phyloP scores from a whole-genome alignment of 306 rosid species.

The Corylus avellana region DNA sequence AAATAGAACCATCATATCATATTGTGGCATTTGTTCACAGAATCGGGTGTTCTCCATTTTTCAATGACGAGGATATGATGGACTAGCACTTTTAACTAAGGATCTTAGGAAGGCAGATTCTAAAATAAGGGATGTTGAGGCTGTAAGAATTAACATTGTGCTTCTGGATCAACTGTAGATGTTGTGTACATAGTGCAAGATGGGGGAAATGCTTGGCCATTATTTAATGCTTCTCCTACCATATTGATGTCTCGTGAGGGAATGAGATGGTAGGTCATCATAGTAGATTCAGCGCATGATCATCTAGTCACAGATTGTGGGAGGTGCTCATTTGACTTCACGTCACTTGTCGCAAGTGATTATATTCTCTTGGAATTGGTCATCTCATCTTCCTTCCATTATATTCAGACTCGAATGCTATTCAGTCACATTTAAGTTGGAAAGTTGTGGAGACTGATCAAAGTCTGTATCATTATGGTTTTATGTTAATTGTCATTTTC shows the following conservation, averaged over 20 bases:
- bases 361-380: neutral
- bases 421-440: neutral
- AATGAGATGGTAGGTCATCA: neutral
- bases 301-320: neutral
- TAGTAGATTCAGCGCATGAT: neutral
- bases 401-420: neutral
- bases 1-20: neutral
- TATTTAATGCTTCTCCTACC: neutral
- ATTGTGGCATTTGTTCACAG: neutral
- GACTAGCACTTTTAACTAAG: neutral
- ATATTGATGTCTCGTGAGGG: neutral
- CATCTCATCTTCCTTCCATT: neutral
- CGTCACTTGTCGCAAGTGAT: neutral
- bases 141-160: neutral
- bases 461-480: neutral
- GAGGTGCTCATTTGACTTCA: neutral
- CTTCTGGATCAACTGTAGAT: neutral
- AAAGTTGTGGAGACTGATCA: neutral
- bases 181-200: neutral
- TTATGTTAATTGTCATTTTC: conserved; percentile 13
- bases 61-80: no score
- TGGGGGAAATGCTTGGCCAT: neutral
- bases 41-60: neutral
- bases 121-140: neutral
- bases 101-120: neutral